phyloP scores from a whole-genome alignment of 2,329 filamentous ascomycete genomes.

The Laburnicola sp. region DNA sequence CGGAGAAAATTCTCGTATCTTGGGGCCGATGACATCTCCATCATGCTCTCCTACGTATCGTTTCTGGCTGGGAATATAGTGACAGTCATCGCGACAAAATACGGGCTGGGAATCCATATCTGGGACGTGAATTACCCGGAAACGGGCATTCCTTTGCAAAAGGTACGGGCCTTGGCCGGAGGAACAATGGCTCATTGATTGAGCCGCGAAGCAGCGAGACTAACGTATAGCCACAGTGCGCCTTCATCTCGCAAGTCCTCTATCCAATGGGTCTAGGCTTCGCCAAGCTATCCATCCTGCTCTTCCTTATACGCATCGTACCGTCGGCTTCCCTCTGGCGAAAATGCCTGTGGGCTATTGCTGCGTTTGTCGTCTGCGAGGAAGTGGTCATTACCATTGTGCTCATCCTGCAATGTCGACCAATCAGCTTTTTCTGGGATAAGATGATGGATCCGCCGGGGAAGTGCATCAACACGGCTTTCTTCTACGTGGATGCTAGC shows the following conservation, averaged over 20 bases:
- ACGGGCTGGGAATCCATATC: slow-evolving; percentile 4
- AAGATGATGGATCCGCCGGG: slow-evolving; percentile 1
- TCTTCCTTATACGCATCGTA: slow-evolving; percentile 4
- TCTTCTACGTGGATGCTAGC: slow-evolving; percentile 4
- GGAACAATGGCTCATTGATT: background rate
- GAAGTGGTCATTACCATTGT: background rate
- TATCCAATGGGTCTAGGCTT: background rate
- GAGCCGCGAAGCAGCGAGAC: background rate
- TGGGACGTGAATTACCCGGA: slow-evolving; percentile 1
- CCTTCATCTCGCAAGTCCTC: slow-evolving; percentile 1
- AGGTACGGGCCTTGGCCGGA: background rate
- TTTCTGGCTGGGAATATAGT: background rate
- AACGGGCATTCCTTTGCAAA: background rate
- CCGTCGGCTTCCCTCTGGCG: slow-evolving; percentile 1
- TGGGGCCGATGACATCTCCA: slow-evolving; percentile 1
- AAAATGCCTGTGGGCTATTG: background rate
- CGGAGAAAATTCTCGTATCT: background rate
- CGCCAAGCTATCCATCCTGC: slow-evolving; percentile 2
- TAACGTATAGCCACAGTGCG: background rate
- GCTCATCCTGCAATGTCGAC: slow-evolving; percentile 2
- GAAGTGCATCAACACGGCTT: slow-evolving; percentile 3
- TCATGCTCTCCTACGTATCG: background rate
- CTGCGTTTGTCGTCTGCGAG: background rate
- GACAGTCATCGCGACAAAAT: background rate
- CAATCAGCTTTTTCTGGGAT: slow-evolving; percentile 1